These are phyloP conservation scores for Citrus medica DNA, from an alignment of 345 rosid genomes.

Conservation along the genomic window DNA sequence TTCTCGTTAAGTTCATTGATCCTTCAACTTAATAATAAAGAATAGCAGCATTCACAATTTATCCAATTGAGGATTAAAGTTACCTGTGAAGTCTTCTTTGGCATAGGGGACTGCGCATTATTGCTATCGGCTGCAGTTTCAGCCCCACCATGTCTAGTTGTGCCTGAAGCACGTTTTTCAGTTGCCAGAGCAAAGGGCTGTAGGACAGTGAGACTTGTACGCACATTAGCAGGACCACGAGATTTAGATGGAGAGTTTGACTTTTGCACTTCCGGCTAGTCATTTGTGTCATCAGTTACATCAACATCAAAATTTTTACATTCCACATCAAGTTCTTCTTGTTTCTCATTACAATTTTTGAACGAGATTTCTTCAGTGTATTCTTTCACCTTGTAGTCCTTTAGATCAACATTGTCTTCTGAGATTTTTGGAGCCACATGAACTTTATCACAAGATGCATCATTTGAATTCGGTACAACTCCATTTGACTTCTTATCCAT, in stretches of 20 bases:
- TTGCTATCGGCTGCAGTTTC: constrained; percentile 26
- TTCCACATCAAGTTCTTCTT: constrained; percentile 34
- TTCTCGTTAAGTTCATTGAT: neutral
- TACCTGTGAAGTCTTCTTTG: constrained; percentile 60
- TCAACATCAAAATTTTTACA: constrained; percentile 30
- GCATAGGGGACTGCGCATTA: constrained; percentile 35
- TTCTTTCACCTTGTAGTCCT: too few relatives aligned
- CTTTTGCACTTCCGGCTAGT: constrained; percentile 31
- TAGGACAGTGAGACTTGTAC: constrained; percentile 27
- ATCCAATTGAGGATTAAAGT: neutral
- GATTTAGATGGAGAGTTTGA: constrained; percentile 32
- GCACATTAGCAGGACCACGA: constrained; percentile 24
- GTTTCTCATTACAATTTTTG: constrained; percentile 37
- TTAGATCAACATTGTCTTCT: too few relatives aligned
- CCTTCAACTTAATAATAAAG: neutral
- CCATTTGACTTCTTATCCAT: too few relatives aligned
- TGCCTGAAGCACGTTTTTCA: constrained; percentile 37
- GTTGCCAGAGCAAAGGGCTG: constrained; percentile 51
- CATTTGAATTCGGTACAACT: too few relatives aligned
- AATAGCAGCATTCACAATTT: neutral
- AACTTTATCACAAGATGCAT: too few relatives aligned
- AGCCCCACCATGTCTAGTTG: constrained; percentile 18
- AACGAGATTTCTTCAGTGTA: too few relatives aligned
- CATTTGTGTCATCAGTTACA: constrained; percentile 23
- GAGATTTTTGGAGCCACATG: too few relatives aligned